Conservation (phyloP, 2,329 filamentous ascomycete species). For the Colletotrichum lentis region DNA sequence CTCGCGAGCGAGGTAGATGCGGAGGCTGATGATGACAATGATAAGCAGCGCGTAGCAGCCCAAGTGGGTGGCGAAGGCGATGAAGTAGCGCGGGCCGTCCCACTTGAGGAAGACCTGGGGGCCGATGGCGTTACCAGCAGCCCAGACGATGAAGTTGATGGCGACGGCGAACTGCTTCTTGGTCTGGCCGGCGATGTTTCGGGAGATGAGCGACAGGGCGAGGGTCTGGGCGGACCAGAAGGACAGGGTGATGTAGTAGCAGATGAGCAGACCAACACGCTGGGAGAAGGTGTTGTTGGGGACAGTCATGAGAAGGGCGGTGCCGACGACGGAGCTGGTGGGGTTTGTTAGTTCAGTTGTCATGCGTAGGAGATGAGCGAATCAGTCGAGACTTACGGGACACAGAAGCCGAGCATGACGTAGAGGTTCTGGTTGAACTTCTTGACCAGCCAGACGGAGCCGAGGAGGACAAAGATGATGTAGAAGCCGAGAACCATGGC, state of each 20-base stretch:
- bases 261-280: conserved; percentile 73
- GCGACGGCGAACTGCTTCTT: conserved; percentile 76
- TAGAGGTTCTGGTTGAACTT: conserved; percentile 74
- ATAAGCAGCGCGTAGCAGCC: conserved; percentile 72
- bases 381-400: conserved; percentile 62
- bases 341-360: neutral
- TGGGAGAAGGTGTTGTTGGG: conserved; percentile 64
- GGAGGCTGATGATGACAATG: conserved; percentile 63
- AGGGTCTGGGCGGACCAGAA: conserved; percentile 80
- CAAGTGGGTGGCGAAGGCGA: conserved; percentile 73
- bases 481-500: conserved; percentile 79
- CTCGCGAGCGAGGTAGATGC: conserved; percentile 65
- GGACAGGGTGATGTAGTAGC: conserved; percentile 78
- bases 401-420: conserved; percentile 70
- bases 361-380: neutral
- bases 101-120: conserved; percentile 70
- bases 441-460: conserved; percentile 72
- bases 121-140: conserved; percentile 72
- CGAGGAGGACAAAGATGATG: conserved; percentile 74
- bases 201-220: conserved; percentile 70
- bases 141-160: conserved; percentile 75
- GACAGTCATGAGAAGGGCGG: conserved; percentile 75
- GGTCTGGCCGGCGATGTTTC: conserved; percentile 76
- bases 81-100: conserved; percentile 72
- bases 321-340: conserved; percentile 71